Base-by-base conservation (phyloP, 352 stramenopile genomes). In the Phytophthora meadii region DNA sequence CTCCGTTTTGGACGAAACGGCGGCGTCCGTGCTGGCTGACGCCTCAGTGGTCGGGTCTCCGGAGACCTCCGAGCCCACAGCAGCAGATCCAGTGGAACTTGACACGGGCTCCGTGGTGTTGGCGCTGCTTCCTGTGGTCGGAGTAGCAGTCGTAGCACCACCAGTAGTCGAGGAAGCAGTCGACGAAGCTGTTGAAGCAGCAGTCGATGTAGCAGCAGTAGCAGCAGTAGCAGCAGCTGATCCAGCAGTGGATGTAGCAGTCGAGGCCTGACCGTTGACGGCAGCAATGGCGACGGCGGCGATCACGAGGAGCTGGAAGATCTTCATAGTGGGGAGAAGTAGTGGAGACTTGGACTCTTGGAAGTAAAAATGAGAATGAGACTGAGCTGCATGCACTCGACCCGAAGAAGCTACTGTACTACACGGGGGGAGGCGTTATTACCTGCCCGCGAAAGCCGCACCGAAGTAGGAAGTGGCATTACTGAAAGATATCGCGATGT, bases 281-380 rank as follows among this genome's bases (percentile, higher is more conserved):
- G 57, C 60, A 14, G 54, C 53, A 39, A 70, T n/a, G 22, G 64
- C 69, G 54, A 77, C 30, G 2, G 55, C 37, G 49, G 64, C 69
- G 54, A 77, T 39, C 37, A 57, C 48, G 58, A 77, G 34, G 58
- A 73, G 9, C 58, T 72, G 58, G 44, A 70, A 57, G 39, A 77
- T 51, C 64, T 77, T 64, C 64, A 77, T 77, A 8, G 15, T 61
- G 50, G 52, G 12, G 28, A 9, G n/a, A 45, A 17, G 62, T 34
- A 50, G 49, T 51, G 41, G 40, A 42, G 51, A 53, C 65, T 72
- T 68, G 52, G 17, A 28, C 39, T 44, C 65, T 65, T 36, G 52
- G 7, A 44, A 39, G 39, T 17, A 36, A 61, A 72, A 61, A 53
- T 61, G 47, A 30, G 45, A 72, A 60, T 72, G 65, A 68, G 45